These are phyloP conservation scores for Solanum phureja DNA, from an alignment of 257 asterid species.

Conservation along the genomic window DNA sequence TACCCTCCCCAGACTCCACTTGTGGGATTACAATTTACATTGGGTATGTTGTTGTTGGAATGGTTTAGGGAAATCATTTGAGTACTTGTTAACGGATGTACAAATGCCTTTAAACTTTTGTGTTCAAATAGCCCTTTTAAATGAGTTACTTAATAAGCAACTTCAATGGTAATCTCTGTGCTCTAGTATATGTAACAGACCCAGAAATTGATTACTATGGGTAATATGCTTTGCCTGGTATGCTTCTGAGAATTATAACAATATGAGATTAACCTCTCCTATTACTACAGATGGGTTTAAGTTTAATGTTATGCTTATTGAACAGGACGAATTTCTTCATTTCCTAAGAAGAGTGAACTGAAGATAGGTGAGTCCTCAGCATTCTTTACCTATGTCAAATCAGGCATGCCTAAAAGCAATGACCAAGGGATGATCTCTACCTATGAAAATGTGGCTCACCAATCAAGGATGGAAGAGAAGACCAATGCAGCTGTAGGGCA, in stretches of 20 bases:
- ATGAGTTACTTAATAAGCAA: not conserved
- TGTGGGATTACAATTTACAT: not conserved
- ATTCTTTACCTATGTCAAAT: slow-evolving; percentile 83
- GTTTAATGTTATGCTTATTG: not conserved
- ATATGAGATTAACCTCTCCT: not conserved
- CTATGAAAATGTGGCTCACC: slow-evolving; percentile 22
- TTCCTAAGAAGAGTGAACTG: slow-evolving; percentile 57
- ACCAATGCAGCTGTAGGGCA: slow-evolving; percentile 10
- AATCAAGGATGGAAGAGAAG: slow-evolving; percentile 18
- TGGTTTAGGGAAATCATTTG: not conserved
- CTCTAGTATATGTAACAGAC: not conserved
- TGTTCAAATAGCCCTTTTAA: not conserved
- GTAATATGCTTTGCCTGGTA: not conserved
- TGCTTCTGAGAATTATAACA: not conserved
- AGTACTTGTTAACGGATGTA: not conserved
- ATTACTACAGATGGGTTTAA: not conserved
- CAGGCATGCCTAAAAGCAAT: slow-evolving; percentile 38
- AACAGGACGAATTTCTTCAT: slow-evolving; percentile 47
- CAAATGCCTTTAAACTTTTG: not conserved
- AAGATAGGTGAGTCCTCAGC: slow-evolving; percentile 94
- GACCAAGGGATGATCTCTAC: slow-evolving; percentile 18
- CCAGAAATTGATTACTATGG: not conserved
- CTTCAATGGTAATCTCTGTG: not conserved
- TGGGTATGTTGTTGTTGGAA: not conserved
- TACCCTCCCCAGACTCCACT: not conserved